These are phyloP conservation scores for Mimosa pudica DNA, from an alignment of 306 rosid genomes.

Conservation along the genomic window DNA sequence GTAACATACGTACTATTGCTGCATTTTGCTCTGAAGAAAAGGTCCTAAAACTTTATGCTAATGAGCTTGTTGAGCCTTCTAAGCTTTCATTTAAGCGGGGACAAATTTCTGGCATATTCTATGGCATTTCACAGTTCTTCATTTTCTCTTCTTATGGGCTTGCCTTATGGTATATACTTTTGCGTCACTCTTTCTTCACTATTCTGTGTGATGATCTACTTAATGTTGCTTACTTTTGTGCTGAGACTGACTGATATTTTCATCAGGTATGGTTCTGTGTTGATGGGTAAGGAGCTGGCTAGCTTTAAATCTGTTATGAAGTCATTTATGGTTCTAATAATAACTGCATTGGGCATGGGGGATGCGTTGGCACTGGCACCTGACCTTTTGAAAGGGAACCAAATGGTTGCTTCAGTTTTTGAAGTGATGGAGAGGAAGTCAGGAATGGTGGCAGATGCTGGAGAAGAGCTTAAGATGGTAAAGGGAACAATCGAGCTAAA, in stretches of 20 bases:
- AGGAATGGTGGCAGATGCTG: constrained; percentile 56
- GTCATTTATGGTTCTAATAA: constrained; percentile 86
- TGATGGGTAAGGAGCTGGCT: constrained; percentile 87
- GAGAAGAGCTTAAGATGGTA: constrained; percentile 71
- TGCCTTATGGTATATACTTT: constrained; percentile 78
- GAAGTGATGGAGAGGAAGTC: constrained; percentile 78
- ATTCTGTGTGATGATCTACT: constrained; percentile 14
- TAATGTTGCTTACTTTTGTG: constrained; percentile 15
- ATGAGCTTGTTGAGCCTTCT: constrained; percentile 83
- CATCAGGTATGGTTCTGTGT: constrained; percentile 89
- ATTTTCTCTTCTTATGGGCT: constrained; percentile 94
- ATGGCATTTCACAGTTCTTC: constrained; percentile 91
- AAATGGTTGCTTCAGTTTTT: constrained; percentile 93
- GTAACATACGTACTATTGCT: constrained; percentile 89
- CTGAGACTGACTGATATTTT: constrained; percentile 28
- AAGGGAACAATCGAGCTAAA: constrained; percentile 89
- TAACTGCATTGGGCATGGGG: constrained; percentile 94
- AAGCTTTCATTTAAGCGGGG: constrained; percentile 76
- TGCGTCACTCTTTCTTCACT: constrained; percentile 14
- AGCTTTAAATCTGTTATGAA: constrained; percentile 94
- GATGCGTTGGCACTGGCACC: constrained; percentile 91
- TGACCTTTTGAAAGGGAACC: constrained; percentile 90
- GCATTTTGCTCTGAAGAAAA: constrained; percentile 95
- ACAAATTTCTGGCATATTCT: constrained; percentile 90
- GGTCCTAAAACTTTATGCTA: constrained; percentile 70